Base-by-base conservation (phyloP, 2,329 filamentous ascomycete species). In the Calonectria honghensis region DNA sequence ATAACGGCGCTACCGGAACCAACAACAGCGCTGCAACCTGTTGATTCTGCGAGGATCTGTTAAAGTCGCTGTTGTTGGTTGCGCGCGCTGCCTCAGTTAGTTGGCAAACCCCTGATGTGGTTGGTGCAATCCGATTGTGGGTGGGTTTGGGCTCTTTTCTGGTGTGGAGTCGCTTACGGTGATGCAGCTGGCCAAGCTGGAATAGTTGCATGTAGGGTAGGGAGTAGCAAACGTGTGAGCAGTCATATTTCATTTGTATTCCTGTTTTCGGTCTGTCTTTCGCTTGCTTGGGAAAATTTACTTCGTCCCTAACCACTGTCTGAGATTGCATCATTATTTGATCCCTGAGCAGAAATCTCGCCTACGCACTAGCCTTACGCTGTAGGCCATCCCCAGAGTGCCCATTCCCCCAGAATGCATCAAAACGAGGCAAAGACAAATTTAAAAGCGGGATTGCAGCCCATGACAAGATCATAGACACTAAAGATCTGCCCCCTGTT, bases 21-120 rank as follows among this genome's bases (percentile, higher is more conserved):
- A 64, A 41, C 68, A 51, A 35, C 41, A 51, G 27, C 59, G 57
- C 57, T 31, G 45, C 45, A 59, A 48, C 61, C 68, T 65, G 54
- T 51, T 27, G 48, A 71, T 71, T 50, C 41, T 45, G 27, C 31
- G n/a, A 71, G 63, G 35, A 71, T 70, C 59, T 71, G 51, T 71
- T 41, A 6, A 10, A 29, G 45, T 57, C 50, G 48, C 68, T 50
- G 50, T 71, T 71, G 68, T 57, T 64, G 67, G 67, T 63, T 63
- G 67, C 67, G 39, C 67, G 48, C 48, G 50, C 41, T 50, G 35
- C 59, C 29, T 71, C 57, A 71, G 48, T 50, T 63, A 50, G 59
- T 39, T 57, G 68, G 48, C 29, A 65, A 50, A 27, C 51, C 59
- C 51, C 37, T 52, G 68, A n/a, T 65, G 20, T 39, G 59, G 29